These are phyloP conservation scores for Heterobasidion annosum DNA, from an alignment of 1,284 basidiomycete species.

Conservation along the genomic window DNA sequence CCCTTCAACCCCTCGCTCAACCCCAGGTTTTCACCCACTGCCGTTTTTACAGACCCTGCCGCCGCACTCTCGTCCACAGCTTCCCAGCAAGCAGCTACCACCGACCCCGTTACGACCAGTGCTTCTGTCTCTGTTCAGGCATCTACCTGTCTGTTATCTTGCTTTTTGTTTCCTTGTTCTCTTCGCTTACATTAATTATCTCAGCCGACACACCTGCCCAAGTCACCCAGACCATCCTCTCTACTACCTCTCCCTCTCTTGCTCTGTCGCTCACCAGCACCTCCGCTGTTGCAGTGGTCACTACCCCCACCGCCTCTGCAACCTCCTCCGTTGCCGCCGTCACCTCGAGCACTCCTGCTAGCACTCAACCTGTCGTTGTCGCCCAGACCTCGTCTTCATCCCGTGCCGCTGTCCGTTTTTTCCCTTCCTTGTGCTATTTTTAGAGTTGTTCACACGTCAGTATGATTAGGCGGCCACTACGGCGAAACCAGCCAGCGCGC, in stretches of 20 bases:
- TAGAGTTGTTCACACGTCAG: background rate
- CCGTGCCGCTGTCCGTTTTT: background rate
- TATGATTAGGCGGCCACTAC: background rate
- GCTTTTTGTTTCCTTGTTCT: background rate
- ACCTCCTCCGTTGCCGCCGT: slow-evolving; percentile 2
- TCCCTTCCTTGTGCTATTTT: background rate
- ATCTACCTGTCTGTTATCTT: background rate
- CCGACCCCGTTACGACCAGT: background rate
- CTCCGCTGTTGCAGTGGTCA: background rate
- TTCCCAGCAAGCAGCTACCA: background rate
- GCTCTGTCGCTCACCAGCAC: background rate
- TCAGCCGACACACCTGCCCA: background rate
- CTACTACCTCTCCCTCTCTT: background rate
- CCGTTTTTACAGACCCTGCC: background rate
- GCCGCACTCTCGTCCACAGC: background rate
- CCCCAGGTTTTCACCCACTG: background rate
- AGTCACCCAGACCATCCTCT: background rate
- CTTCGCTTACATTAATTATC: background rate
- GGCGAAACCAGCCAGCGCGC: background rate
- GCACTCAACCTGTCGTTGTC: background rate
- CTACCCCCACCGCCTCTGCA: slow-evolving; percentile 2
- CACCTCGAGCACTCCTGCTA: background rate
- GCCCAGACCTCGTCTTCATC: background rate
- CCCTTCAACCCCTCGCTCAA: background rate
- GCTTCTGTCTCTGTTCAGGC: background rate